phyloP scores from a whole-genome alignment of 495 filamentous ascomycete genomes.

The Penicillium crystallinum region DNA sequence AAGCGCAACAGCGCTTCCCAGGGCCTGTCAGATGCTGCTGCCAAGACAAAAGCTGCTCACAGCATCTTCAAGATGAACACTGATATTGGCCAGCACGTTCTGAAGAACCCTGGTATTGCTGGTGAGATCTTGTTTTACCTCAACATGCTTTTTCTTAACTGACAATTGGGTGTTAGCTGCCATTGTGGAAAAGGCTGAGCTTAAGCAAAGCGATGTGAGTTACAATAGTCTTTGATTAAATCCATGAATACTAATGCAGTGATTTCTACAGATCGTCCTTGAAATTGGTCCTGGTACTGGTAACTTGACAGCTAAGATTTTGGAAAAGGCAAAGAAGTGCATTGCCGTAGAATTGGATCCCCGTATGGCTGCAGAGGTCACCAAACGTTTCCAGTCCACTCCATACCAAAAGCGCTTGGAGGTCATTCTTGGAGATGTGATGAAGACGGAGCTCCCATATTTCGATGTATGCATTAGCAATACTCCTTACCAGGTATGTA shows the following conservation, averaged over 20 bases:
- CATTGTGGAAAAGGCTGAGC: conserved; percentile 79
- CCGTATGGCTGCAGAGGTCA: conserved; percentile 93
- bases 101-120: conserved; percentile 93
- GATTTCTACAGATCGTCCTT: conserved; percentile 50
- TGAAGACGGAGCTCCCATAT: conserved; percentile 80
- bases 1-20: conserved; percentile 55
- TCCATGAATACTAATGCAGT: background rate
- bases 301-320: conserved; percentile 82
- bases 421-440: conserved; percentile 85
- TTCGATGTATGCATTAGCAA: conserved; percentile 93
- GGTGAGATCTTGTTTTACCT: conserved; percentile 37
- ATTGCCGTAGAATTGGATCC: conserved; percentile 93
- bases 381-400: conserved; percentile 86
- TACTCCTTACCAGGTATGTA: conserved; percentile 73
- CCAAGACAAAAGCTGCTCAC: conserved; percentile 54
- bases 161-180: conserved; percentile 16
- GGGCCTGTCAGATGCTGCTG: conserved; percentile 43
- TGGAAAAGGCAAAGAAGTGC: conserved; percentile 80
- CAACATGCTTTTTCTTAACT: background rate
- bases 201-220: conserved; percentile 80
- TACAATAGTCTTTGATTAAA: background rate
- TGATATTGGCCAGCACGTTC: conserved; percentile 83
- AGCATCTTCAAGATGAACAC: conserved; percentile 88
- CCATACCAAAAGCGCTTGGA: conserved; percentile 75
- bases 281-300: conserved; percentile 78